Conservation (phyloP, 2,329 filamentous ascomycete species). For the Aspergillus sergii region DNA sequence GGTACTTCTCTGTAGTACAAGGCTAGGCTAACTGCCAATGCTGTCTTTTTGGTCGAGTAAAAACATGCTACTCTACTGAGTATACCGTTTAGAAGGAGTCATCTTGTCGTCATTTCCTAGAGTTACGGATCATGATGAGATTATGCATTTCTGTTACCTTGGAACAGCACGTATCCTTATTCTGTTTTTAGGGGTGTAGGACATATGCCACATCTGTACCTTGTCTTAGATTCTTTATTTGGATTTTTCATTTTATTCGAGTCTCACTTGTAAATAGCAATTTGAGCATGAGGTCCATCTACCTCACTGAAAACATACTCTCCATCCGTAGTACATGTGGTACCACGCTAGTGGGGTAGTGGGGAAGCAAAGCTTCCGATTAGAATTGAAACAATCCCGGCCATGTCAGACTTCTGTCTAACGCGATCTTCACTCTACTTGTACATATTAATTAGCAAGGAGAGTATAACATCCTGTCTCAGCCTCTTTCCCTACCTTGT, state of each 20-base stretch:
- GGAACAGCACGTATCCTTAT: conserved; percentile 45
- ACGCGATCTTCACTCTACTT: not conserved
- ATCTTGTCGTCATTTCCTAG: conserved; percentile 20
- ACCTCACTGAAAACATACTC: not conserved
- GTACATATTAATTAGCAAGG: not conserved
- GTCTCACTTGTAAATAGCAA: not conserved
- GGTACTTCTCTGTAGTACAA: not conserved
- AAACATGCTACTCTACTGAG: conserved; percentile 19
- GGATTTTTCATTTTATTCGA: not conserved
- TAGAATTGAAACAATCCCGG: not conserved
- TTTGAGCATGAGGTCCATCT: not conserved
- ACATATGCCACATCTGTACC: not conserved
- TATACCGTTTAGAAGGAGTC: conserved; percentile 30
- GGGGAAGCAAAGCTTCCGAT: not conserved
- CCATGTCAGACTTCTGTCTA: not conserved
- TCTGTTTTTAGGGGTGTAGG: not conserved
- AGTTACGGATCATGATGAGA: conserved; percentile 31
- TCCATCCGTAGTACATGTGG: not conserved
- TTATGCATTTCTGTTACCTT: conserved; percentile 6
- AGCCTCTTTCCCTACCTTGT: not conserved
- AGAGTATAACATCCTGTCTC: not conserved
- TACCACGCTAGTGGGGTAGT: not conserved
- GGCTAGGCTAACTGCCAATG: not conserved
- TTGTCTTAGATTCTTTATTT: not conserved
- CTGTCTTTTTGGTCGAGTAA: not conserved